Evolutionary conservation across 192 early-diverging fungal species (phyloP), one percentile per base, ranked within the genome.

Genomic region (Coemansia sp.): DNA sequence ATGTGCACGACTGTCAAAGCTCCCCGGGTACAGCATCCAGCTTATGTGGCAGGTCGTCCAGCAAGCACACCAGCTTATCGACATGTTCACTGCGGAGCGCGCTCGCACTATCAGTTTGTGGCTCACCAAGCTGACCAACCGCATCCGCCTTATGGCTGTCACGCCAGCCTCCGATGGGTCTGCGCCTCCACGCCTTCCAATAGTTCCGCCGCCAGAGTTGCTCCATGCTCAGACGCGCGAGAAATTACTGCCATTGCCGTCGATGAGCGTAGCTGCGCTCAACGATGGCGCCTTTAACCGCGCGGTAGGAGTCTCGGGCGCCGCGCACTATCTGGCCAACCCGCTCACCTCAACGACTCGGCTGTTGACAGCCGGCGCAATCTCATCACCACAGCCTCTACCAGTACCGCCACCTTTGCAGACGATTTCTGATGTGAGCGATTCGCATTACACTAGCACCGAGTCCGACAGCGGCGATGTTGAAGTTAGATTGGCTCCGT

Each of bases 1-100:
- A 15, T 82, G 80, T 38, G 80, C 80, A 4, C 68, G 80, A 8
- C 63, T 82, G 55, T 82, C 80, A 1, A 82, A 82, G 67, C 80
- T 82, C 9, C 80, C 66, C 39, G 80, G 80, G 4, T 82, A 82
- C 67, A 75, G 59, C 58, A 77, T 82, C 55, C 75, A 82, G 61
- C 59, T 77, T 4, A 82, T 82, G 80, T 82, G 80, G 80, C 80
- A 82, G 53, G 67, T 82, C 7, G 69, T 82, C 9, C 75, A 74
- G 60, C 71, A 82, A 48, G 80, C 80, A 6, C 51, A 82, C 20
- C 39, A 50, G 41, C 67, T 56, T 7, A 50, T 70, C 1, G 58
- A 20, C 27, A 38, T 74, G 64, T 82, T 82, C 48, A 72, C 72
- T 8, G 62, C 65, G 2, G 71, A 76, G 39, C 68, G 80, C 1